Percentiles rank a stretch among this genome's conserved stretches.
Evolutionary conservation across 441 rosid species (phyloP).

Genomic region (Brassica hybrid): DNA sequence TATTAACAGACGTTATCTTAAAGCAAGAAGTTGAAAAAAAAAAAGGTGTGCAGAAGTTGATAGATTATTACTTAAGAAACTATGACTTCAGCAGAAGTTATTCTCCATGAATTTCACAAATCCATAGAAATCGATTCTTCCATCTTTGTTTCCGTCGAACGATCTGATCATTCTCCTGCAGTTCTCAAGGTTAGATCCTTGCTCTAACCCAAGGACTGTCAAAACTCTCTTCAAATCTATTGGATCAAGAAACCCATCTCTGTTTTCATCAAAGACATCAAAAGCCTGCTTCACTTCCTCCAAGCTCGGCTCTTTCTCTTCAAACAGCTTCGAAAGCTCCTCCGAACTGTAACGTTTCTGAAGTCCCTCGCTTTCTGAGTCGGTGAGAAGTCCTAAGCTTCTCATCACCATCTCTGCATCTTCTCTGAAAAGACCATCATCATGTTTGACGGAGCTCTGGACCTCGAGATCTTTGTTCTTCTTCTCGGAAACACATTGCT

Average conservation of each 20-base stretch:
- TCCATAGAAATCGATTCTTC: conserved; percentile 65
- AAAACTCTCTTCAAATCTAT: conserved; percentile 58
- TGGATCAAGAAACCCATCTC: conserved; percentile 69
- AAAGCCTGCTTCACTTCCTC: conserved; percentile 68
- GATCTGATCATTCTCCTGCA: conserved; percentile 64
- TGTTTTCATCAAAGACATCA: conserved; percentile 63
- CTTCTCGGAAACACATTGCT: conserved; percentile 20
- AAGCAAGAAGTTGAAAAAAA: conserved; percentile 8
- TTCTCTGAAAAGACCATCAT: conserved; percentile 36
- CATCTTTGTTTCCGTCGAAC: conserved; percentile 57
- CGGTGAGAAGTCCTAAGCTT: conserved; percentile 54
- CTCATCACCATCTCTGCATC: conserved; percentile 71
- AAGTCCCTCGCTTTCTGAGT: conserved; percentile 49
- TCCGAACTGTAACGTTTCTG: conserved; percentile 38
- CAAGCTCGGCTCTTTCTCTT: conserved; percentile 59
- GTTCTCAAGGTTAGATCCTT: conserved; percentile 46
- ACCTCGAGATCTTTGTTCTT: conserved; percentile 35
- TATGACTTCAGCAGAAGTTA: conserved; percentile 40
- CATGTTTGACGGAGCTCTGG: conserved; percentile 20
- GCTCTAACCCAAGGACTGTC: conserved; percentile 41
- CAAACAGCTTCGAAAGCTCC: conserved; percentile 48
- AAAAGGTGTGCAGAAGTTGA: not conserved
- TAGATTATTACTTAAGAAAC: conserved; percentile 16
- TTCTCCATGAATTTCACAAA: conserved; percentile 55
- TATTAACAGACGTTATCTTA: conserved; percentile 26